Evolutionary conservation across 257 asterid species (phyloP), one percentile per base, ranked within the genome.

Genomic region (Voacanga thouarsii): DNA sequence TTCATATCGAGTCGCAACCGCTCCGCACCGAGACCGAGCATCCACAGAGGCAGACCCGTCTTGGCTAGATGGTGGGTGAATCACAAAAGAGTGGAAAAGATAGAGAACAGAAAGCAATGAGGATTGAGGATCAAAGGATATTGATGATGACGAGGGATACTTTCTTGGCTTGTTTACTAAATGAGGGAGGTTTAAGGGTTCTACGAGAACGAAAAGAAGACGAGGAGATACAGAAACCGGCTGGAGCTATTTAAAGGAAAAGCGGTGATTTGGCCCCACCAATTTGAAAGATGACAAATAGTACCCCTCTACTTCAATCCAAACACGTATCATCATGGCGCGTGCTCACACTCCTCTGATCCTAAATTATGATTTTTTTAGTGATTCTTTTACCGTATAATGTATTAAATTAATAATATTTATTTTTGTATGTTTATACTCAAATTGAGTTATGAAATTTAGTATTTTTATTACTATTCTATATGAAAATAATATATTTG

Each of bases 11-110:
- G 89, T 77, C 91, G 91, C 80, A 93, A 85, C 72, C 88, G 94
- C 83, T 91, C 98, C 84, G 82, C 82, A 71, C 85, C 88, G 76
- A 91, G 85, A 1, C 95, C 96, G 79, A 95, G 80, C 98, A 93
- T 89, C 98, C 99, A 93, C 93, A 91, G 6, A 5, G 98, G 98
- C 30, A 95, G 93, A 90, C 98, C 99, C 99, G 99, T 94, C 83
- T 94, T 94, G 94, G 37, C 89, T 79, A 75, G 44, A 53, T 81
- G 75, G 21, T 24, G 11, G 41, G n/a, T 1, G 21, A 66, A 24
- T 10, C 12, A 3, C 12, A 26, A 51, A 19, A 23, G 24, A 41
- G 21, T 37, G 18, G 39, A 71, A 45, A 33, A 44, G 28, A 45
- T 26, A 44, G 43, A 12, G 18, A 44, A 73, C 44, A 21, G 16